These are phyloP conservation scores for Xylaria telfairii DNA, from an alignment of 495 filamentous ascomycete species.

Conservation along the genomic window DNA sequence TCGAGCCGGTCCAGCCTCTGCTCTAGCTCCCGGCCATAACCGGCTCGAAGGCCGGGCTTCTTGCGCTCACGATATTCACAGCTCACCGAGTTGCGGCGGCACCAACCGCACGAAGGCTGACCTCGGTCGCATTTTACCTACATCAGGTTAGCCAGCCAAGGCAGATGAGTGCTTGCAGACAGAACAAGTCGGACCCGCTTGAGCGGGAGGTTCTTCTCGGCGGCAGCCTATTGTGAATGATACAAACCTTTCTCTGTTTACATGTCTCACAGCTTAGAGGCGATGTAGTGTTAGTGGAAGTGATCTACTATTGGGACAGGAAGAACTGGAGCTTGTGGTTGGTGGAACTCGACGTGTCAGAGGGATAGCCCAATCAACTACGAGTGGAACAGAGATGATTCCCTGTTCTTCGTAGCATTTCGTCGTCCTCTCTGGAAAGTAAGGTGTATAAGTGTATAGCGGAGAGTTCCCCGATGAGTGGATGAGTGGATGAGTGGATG, in stretches of 20 bases:
- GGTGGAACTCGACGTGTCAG: slow-evolving; percentile 3
- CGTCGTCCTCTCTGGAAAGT: neutral
- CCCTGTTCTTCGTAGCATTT: neutral
- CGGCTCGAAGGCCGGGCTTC: slow-evolving; percentile 82
- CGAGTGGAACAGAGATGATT: neutral
- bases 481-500: neutral
- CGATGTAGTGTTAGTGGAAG: slow-evolving; percentile 31
- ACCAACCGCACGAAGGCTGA: slow-evolving; percentile 89
- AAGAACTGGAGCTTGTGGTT: slow-evolving; percentile 4
- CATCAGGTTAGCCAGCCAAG: slow-evolving; percentile 1
- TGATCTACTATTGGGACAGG: slow-evolving; percentile 11
- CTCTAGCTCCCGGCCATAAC: slow-evolving; percentile 87
- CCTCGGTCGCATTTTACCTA: slow-evolving; percentile 82
- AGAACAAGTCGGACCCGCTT: neutral
- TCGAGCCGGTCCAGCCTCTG: slow-evolving; percentile 71
- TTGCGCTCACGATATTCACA: slow-evolving; percentile 88
- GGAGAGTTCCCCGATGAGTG: neutral
- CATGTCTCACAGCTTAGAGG: slow-evolving; percentile 73
- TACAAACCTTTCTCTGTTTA: slow-evolving; percentile 77
- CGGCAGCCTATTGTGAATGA: neutral
- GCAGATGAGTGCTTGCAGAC: neutral
- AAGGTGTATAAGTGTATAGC: neutral
- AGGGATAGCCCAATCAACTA: slow-evolving; percentile 3
- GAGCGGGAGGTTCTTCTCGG: neutral
- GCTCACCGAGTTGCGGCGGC: slow-evolving; percentile 72